These are phyloP conservation scores for Primulina tabacum DNA, from an alignment of 257 asterid species.

Conservation along the genomic window DNA sequence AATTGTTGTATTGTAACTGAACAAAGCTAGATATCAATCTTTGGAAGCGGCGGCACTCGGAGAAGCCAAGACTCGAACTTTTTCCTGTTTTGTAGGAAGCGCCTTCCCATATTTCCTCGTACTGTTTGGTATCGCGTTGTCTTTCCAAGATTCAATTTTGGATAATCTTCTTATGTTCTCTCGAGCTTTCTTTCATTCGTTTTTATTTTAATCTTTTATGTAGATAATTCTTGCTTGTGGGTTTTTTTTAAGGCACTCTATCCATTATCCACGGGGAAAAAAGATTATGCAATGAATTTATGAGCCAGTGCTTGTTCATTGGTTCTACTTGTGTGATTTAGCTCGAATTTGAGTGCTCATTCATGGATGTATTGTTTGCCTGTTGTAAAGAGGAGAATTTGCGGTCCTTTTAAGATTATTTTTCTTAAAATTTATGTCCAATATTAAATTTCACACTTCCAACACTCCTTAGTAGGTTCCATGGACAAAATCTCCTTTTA, in stretches of 20 bases:
- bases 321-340: conserved; percentile 5
- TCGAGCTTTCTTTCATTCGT: neutral
- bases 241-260: neutral
- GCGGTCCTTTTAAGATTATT: neutral
- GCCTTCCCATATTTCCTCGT: neutral
- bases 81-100: neutral
- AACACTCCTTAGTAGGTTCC: neutral
- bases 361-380: conserved; percentile 5
- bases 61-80: neutral
- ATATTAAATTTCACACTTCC: neutral
- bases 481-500: neutral
- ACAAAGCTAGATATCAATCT: neutral
- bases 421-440: neutral
- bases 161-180: neutral
- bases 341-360: neutral
- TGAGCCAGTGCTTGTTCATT: conserved; percentile 18
- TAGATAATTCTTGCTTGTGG: neutral
- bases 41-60: neutral
- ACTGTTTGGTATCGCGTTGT: neutral
- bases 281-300: neutral
- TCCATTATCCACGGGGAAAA: neutral
- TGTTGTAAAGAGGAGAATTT: conserved; percentile 9
- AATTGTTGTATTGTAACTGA: neutral
- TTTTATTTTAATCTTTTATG: neutral
- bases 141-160: neutral